Percentiles rank a stretch among this genome's conserved stretches.
phyloP scores from a whole-genome alignment of 768 basidiomycete genomes.

The Boletus huronensis region DNA sequence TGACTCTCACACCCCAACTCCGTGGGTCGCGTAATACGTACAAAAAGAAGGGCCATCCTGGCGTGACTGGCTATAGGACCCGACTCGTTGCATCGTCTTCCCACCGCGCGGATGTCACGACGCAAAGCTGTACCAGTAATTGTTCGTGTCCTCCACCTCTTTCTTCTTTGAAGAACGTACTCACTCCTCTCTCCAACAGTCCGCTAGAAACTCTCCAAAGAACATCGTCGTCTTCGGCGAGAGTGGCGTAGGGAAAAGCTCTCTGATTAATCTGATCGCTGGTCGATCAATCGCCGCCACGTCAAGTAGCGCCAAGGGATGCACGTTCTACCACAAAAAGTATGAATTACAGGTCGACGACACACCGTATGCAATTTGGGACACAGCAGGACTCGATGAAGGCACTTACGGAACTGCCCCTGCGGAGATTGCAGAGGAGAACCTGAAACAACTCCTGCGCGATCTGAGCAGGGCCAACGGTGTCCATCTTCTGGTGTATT shows the following conservation, averaged over 20 bases:
- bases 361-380: slow-evolving; percentile 29
- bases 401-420: slow-evolving; percentile 28
- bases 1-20: slow-evolving; percentile 1
- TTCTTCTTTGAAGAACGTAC: not conserved
- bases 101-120: slow-evolving; percentile 23
- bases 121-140: slow-evolving; percentile 11
- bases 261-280: slow-evolving; percentile 41
- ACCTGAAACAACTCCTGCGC: slow-evolving; percentile 23
- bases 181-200: slow-evolving; percentile 9
- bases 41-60: slow-evolving; percentile 19
- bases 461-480: slow-evolving; percentile 28
- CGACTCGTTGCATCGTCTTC: slow-evolving; percentile 11
- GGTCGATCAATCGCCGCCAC: slow-evolving; percentile 36
- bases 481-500: slow-evolving; percentile 31
- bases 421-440: slow-evolving; percentile 28
- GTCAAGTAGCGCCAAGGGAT: slow-evolving; percentile 33
- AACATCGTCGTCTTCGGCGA: slow-evolving; percentile 30
- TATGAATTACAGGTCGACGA: slow-evolving; percentile 28
- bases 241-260: slow-evolving; percentile 38
- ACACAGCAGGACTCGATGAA: slow-evolving; percentile 41
- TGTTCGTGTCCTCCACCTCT: slow-evolving; percentile 14
- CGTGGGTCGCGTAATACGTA: slow-evolving; percentile 13
- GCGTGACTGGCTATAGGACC: not conserved
- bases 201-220: slow-evolving; percentile 10
- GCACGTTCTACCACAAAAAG: slow-evolving; percentile 31